These are phyloP conservation scores for Penicillium canariense DNA, from an alignment of 495 filamentous ascomycete species.

Conservation along the genomic window DNA sequence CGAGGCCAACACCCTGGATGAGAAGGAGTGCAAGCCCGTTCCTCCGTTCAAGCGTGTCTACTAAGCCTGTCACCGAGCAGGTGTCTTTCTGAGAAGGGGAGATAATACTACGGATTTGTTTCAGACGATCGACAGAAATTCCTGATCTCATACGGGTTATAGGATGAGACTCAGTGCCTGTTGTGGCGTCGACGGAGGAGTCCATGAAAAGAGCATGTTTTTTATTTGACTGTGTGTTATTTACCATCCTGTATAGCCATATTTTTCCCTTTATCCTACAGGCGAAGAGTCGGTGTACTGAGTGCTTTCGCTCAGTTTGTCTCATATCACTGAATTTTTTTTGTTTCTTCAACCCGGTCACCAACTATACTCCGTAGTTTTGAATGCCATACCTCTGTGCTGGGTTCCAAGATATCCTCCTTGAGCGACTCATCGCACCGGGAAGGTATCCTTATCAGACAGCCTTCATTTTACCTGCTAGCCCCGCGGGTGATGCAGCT, in stretches of 20 bases:
- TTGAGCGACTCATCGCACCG: too few relatives aligned
- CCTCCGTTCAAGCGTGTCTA: slow-evolving; percentile 86
- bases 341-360: slow-evolving; percentile 24
- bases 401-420: too few relatives aligned
- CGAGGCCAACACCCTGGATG: slow-evolving; percentile 75
- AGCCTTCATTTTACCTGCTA: too few relatives aligned
- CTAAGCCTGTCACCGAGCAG: slow-evolving; percentile 38
- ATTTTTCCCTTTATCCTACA: slow-evolving; percentile 34
- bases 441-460: too few relatives aligned
- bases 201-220: slow-evolving; percentile 42
- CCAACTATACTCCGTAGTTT: slow-evolving; percentile 17
- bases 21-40: slow-evolving; percentile 83
- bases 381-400: not conserved
- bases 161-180: not conserved
- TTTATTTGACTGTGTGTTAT: slow-evolving; percentile 37
- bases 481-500: too few relatives aligned
- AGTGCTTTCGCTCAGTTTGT: slow-evolving; percentile 38
- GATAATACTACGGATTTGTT: slow-evolving; percentile 25
- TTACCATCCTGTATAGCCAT: slow-evolving; percentile 50
- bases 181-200: slow-evolving; percentile 24
- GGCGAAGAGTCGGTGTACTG: slow-evolving; percentile 48
- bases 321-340: slow-evolving; percentile 36
- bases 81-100: slow-evolving; percentile 5
- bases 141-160: not conserved
- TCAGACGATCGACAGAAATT: slow-evolving; percentile 12